Percentiles rank a stretch among this genome's conserved stretches.
These are phyloP conservation scores for Sugiyamaella japonica DNA, from an alignment of 1,139 yeast species.

Conservation along the genomic window DNA sequence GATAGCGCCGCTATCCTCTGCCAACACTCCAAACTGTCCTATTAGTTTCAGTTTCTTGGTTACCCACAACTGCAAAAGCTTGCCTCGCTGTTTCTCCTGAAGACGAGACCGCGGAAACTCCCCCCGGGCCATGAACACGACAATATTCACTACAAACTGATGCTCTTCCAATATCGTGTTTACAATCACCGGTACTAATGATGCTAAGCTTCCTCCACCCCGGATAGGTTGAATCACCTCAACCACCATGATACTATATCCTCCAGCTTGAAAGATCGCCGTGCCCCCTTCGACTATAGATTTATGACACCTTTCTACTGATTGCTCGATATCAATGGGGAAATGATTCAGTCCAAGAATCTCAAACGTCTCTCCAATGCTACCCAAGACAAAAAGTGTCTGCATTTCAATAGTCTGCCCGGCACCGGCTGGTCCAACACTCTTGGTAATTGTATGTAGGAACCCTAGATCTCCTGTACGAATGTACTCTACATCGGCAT, in stretches of 20 bases:
- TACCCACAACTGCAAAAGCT: constrained; percentile 58
- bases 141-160: constrained; percentile 80
- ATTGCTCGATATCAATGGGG: constrained; percentile 77
- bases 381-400: constrained; percentile 81
- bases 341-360: constrained; percentile 89
- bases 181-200: constrained; percentile 80
- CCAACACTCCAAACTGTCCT: constrained; percentile 41
- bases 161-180: constrained; percentile 78
- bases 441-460: constrained; percentile 64
- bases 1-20: constrained; percentile 11
- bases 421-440: constrained; percentile 32
- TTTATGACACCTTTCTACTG: constrained; percentile 67
- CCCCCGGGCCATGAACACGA: constrained; percentile 71
- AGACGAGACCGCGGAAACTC: constrained; percentile 67
- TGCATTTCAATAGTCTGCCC: constrained; percentile 58
- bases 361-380: constrained; percentile 86
- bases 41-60: constrained; percentile 44
- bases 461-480: constrained; percentile 96
- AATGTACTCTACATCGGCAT: constrained; percentile 61
- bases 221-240: constrained; percentile 53
- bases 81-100: constrained; percentile 75
- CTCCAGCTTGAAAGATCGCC: constrained; percentile 81
- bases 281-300: constrained; percentile 56
- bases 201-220: constrained; percentile 51
- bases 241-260: constrained; percentile 74